phyloP scores from a whole-genome alignment of 1,284 basidiomycete species.

The Ganoderma leucocontextum region DNA sequence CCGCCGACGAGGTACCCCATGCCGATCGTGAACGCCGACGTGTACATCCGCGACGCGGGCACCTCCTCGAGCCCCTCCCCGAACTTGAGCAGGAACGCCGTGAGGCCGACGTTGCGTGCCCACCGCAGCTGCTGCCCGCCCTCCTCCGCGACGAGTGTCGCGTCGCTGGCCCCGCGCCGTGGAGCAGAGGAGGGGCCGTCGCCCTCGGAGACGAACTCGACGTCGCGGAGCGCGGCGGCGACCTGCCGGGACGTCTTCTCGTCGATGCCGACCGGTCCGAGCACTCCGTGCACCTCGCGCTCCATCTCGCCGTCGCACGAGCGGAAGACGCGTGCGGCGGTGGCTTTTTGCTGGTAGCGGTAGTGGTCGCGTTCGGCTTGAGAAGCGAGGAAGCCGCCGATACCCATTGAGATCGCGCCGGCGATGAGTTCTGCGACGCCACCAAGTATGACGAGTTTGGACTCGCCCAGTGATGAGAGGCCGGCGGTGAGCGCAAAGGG shows the following conservation, averaged over 20 bases:
- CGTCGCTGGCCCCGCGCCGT: slow-evolving; percentile 39
- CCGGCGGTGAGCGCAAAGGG: slow-evolving; percentile 92
- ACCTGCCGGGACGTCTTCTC: slow-evolving; percentile 83
- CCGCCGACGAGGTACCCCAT: slow-evolving; percentile 88
- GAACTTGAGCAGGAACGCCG: slow-evolving; percentile 92
- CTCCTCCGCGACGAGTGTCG: slow-evolving; percentile 54
- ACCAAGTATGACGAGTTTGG: slow-evolving; percentile 88
- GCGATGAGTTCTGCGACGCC: slow-evolving; percentile 94
- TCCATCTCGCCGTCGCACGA: slow-evolving; percentile 96
- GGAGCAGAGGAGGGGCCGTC: slow-evolving; percentile 34
- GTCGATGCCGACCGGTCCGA: slow-evolving; percentile 90
- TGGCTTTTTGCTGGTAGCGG: slow-evolving; percentile 80
- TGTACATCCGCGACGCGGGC: slow-evolving; percentile 58
- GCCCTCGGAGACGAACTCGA: slow-evolving; percentile 58
- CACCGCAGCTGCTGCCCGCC: slow-evolving; percentile 55
- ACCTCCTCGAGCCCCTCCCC: slow-evolving; percentile 90
- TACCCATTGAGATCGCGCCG: slow-evolving; percentile 97
- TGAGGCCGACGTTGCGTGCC: slow-evolving; percentile 82
- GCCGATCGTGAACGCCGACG: slow-evolving; percentile 93
- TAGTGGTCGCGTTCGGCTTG: slow-evolving; percentile 97
- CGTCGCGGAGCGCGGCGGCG: slow-evolving; percentile 74
- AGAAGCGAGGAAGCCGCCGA: slow-evolving; percentile 96
- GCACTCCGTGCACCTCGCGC: slow-evolving; percentile 89
- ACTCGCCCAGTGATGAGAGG: slow-evolving; percentile 90
- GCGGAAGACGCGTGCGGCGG: slow-evolving; percentile 83